A percentile compares a stretch with the other conserved stretches of the same genome.
phyloP scores from a whole-genome alignment of 768 basidiomycete genomes.

The Leccinum imitatum region DNA sequence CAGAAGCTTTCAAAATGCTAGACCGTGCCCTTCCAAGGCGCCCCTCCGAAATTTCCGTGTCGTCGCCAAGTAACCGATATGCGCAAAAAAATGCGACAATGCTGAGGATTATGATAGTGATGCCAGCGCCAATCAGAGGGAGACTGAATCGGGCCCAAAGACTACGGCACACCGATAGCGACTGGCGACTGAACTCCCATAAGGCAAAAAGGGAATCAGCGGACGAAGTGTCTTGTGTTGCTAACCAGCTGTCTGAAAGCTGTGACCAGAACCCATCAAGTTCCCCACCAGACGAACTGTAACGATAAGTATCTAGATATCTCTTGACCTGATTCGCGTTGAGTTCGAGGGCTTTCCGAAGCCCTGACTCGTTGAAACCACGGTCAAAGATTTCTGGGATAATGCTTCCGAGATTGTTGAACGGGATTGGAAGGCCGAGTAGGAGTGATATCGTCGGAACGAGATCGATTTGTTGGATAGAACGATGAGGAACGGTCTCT shows the following conservation, averaged over 20 bases:
- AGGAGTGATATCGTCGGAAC: constrained; percentile 86
- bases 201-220: constrained; percentile 14
- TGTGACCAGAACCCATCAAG: constrained; percentile 63
- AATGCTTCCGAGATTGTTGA: constrained; percentile 88
- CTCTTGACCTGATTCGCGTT: constrained; percentile 74
- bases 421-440: constrained; percentile 91
- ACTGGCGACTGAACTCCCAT: constrained; percentile 33
- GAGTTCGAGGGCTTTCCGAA: constrained; percentile 61
- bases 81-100: constrained; percentile 54
- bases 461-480: constrained; percentile 91
- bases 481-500: constrained; percentile 52
- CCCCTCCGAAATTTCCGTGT: constrained; percentile 39
- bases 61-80: constrained; percentile 48
- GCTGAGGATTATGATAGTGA: constrained; percentile 57
- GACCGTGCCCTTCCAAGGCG: constrained; percentile 39
- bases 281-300: constrained; percentile 67
- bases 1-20: constrained; percentile 35
- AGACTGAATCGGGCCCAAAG: constrained; percentile 97
- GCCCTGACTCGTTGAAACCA: constrained; percentile 29
- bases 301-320: constrained; percentile 78
- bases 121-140: constrained; percentile 70
- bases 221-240: constrained; percentile 29
- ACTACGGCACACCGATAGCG: constrained; percentile 62
- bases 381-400: constrained; percentile 90
- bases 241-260: constrained; percentile 48